These are phyloP conservation scores for Cyberlindnera nakhonratchasimensis DNA, from an alignment of 805 yeast species.

Conservation along the genomic window DNA sequence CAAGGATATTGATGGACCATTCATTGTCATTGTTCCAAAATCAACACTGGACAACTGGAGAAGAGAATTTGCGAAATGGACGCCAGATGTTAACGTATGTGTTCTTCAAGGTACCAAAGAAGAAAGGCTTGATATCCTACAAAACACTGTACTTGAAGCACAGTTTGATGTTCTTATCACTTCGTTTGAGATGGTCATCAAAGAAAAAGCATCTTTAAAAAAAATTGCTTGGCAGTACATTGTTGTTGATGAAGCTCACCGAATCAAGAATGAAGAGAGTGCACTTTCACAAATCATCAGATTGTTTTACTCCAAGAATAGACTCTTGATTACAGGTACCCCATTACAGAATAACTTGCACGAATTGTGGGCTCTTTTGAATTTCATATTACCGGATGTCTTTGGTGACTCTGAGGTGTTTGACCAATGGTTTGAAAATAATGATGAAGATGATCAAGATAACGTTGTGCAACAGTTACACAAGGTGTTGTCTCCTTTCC, in stretches of 20 bases:
- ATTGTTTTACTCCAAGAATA: slow-evolving; percentile 76
- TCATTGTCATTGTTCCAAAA: slow-evolving; percentile 88
- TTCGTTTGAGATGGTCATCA: slow-evolving; percentile 88
- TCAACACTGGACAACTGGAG: slow-evolving; percentile 96
- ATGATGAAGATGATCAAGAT: slow-evolving; percentile 63
- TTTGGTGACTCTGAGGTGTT: slow-evolving; percentile 88
- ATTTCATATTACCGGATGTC: slow-evolving; percentile 89
- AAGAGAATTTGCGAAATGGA: slow-evolving; percentile 92
- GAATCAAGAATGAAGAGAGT: slow-evolving; percentile 93
- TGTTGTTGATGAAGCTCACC: slow-evolving; percentile 93
- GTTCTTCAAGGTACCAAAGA: slow-evolving; percentile 91
- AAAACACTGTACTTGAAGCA: slow-evolving; percentile 57
- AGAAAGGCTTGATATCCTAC: slow-evolving; percentile 59
- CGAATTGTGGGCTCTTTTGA: slow-evolving; percentile 92
- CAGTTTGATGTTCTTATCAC: slow-evolving; percentile 89
- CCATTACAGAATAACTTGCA: slow-evolving; percentile 94
- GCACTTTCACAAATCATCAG: slow-evolving; percentile 90
- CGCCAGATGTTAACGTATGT: slow-evolving; percentile 85
- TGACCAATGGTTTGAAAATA: slow-evolving; percentile 85
- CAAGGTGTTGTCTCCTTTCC: slow-evolving; percentile 81
- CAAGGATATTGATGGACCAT: slow-evolving; percentile 82
- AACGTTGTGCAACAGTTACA: slow-evolving; percentile 84
- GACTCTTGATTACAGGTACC: slow-evolving; percentile 90
- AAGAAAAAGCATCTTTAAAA: slow-evolving; percentile 78
- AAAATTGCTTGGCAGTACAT: slow-evolving; percentile 92